Evolutionary conservation across 129 eudicot species (phyloP).

Genomic region (Artemisia argyi): DNA sequence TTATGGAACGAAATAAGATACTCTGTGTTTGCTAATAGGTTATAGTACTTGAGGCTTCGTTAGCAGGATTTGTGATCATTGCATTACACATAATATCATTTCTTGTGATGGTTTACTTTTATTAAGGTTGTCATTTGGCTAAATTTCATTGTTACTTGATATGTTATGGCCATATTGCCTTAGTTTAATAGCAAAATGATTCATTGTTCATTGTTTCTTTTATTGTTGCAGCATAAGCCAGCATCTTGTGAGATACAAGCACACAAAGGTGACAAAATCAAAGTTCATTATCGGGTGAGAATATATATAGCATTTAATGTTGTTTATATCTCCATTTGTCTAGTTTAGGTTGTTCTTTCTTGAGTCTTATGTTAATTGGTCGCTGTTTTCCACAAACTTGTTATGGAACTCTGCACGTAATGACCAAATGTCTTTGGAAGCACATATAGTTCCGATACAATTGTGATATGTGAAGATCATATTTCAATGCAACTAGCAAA

Average conservation of each 20-base stretch:
- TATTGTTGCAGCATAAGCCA: conserved; percentile 74
- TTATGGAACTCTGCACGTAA: neutral
- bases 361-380: neutral
- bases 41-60: neutral
- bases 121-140: neutral
- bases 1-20: conserved; percentile 1
- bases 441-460: neutral
- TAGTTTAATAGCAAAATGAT: neutral
- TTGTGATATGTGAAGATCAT: neutral
- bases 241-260: conserved; percentile 75
- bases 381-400: neutral
- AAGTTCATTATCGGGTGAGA: conserved; percentile 12
- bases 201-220: neutral
- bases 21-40: neutral
- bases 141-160: neutral
- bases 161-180: conserved; percentile 1
- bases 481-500: neutral
- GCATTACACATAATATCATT: neutral
- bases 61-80: conserved; percentile 4
- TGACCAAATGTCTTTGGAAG: neutral
- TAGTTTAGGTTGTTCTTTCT: neutral
- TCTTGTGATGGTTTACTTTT: neutral
- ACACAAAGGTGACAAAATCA: conserved; percentile 81
- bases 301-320: neutral
- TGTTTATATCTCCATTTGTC: neutral